phyloP scores from a whole-genome alignment of 148 eudicot species.

The Rhododendron williamsianum region DNA sequence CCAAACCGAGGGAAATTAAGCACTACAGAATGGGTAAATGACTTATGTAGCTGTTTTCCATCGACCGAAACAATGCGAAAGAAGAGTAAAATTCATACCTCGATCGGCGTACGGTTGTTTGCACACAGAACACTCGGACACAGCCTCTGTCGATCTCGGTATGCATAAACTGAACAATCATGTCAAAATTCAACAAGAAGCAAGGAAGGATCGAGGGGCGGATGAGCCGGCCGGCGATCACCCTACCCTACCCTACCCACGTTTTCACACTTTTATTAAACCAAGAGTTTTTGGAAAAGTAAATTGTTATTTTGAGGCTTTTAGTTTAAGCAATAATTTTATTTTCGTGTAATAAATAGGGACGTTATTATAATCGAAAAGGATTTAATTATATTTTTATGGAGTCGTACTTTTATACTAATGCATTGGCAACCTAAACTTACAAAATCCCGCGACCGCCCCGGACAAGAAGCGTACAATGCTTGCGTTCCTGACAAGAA shows the following conservation, averaged over 20 bases:
- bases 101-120: conserved; percentile 32
- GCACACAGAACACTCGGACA: conserved; percentile 54
- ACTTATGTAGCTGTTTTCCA: neutral
- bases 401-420: too few species aligned
- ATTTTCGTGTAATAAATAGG: too few species aligned
- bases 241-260: neutral
- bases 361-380: too few species aligned
- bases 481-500: too few species aligned
- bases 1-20: neutral
- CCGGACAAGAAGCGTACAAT: too few species aligned
- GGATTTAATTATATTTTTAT: too few species aligned
- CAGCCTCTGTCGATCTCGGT: conserved; percentile 28
- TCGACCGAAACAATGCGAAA: neutral
- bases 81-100: conserved; percentile 33
- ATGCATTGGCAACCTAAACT: too few species aligned
- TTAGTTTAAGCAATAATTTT: too few species aligned
- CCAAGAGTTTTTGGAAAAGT: too few species aligned
- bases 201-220: neutral
- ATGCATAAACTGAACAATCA: conserved; percentile 44
- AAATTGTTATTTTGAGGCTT: too few species aligned
- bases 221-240: neutral
- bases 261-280: neutral
- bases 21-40: neutral
- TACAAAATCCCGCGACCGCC: too few species aligned
- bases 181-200: neutral